Percentiles rank a stretch among this genome's conserved stretches.
Conservation (phyloP, 345 rosid genomes). For the Sisymbrium altissimum region DNA sequence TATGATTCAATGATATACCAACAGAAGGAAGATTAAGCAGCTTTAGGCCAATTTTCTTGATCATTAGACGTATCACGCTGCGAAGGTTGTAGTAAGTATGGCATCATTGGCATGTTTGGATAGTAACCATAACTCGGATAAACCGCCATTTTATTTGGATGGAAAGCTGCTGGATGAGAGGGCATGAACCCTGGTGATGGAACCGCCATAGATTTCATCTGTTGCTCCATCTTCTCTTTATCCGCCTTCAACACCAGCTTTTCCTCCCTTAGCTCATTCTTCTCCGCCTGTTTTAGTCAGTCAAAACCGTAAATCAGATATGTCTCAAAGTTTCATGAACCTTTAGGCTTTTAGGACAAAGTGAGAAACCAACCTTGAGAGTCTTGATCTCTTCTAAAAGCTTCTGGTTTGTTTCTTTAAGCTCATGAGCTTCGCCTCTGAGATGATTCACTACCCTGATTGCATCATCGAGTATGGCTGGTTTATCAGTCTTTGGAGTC, state of each 20-base stretch:
- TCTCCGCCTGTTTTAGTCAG: constrained; percentile 57
- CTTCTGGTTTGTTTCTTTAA: constrained; percentile 71
- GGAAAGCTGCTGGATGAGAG: constrained; percentile 50
- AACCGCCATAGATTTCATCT: constrained; percentile 53
- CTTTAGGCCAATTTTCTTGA: constrained; percentile 73
- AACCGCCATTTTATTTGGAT: constrained; percentile 57
- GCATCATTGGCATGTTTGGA: constrained; percentile 75
- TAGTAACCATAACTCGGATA: constrained; percentile 57
- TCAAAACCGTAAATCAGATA: background rate
- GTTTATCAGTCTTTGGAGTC: constrained; percentile 74
- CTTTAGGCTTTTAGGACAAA: background rate
- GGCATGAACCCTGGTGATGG: constrained; percentile 58
- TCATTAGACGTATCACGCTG: constrained; percentile 75
- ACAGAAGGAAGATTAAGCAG: constrained; percentile 43
- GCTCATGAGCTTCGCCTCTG: constrained; percentile 66
- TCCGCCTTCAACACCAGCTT: constrained; percentile 69
- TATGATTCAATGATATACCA: constrained; percentile 4
- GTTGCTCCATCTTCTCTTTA: constrained; percentile 76
- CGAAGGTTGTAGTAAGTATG: constrained; percentile 59
- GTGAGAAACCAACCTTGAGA: constrained; percentile 57
- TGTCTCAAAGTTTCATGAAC: background rate
- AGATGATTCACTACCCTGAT: constrained; percentile 71
- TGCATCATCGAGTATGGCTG: constrained; percentile 78
- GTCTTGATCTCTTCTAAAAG: constrained; percentile 72
- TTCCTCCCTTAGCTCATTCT: constrained; percentile 85